Conservation (phyloP, 768 basidiomycete species). For the Agaricus sinodeliciosus region DNA sequence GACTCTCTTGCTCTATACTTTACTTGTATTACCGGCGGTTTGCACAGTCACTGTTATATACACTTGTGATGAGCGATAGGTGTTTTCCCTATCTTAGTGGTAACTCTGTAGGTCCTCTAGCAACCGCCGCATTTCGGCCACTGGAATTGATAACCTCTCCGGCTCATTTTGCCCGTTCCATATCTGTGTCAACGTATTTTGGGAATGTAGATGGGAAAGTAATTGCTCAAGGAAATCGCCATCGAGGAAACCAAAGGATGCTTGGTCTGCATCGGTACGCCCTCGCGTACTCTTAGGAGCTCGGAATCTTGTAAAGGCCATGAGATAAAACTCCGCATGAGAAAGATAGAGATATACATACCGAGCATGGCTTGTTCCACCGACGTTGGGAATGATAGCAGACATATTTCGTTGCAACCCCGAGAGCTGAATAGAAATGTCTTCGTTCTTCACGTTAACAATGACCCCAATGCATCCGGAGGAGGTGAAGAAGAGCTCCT, state of each 20-base stretch:
- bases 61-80: background rate
- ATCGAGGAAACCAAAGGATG: slow-evolving; percentile 76
- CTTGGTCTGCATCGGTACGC: slow-evolving; percentile 47
- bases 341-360: slow-evolving; percentile 22
- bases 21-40: background rate
- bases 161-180: slow-evolving; percentile 51
- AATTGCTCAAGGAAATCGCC: slow-evolving; percentile 80
- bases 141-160: slow-evolving; percentile 45
- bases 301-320: slow-evolving; percentile 46
- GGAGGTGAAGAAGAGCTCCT: slow-evolving; percentile 70
- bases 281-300: slow-evolving; percentile 55
- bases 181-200: slow-evolving; percentile 41
- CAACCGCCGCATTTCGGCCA: slow-evolving; percentile 35
- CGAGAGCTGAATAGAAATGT: slow-evolving; percentile 51
- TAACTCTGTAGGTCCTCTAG: slow-evolving; percentile 48
- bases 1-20: background rate
- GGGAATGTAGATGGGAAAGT: slow-evolving; percentile 33
- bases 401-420: slow-evolving; percentile 73
- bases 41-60: background rate
- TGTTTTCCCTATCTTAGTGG: slow-evolving; percentile 27
- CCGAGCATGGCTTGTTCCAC: slow-evolving; percentile 56
- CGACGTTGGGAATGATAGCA: slow-evolving; percentile 41
- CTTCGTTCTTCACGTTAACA: slow-evolving; percentile 46
- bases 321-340: background rate
- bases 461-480: slow-evolving; percentile 76